These are phyloP conservation scores for Verticillium tricorpus DNA, from an alignment of 2,329 filamentous ascomycete species.

Conservation along the genomic window DNA sequence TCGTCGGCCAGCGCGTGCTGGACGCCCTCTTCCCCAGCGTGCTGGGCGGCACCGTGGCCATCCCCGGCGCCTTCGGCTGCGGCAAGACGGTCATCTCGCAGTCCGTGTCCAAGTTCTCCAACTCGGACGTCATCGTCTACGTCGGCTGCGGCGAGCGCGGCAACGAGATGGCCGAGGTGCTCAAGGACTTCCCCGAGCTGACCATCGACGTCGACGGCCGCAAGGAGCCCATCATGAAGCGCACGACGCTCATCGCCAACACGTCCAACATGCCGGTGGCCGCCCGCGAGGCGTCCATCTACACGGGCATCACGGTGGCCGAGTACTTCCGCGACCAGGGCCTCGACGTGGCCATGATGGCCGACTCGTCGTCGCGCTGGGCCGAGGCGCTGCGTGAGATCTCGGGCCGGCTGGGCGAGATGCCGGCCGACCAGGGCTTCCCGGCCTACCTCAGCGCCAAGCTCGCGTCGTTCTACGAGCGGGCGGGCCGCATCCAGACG, in stretches of 20 bases:
- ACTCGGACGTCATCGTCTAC: slow-evolving; percentile 98
- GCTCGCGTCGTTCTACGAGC: slow-evolving; percentile 98
- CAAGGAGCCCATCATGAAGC: slow-evolving; percentile 99
- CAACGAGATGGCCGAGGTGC: slow-evolving; percentile 99
- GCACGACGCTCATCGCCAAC: slow-evolving; percentile 96
- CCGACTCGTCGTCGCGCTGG: slow-evolving; percentile 96
- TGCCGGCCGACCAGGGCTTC: slow-evolving; percentile 99
- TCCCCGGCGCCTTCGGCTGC: slow-evolving; percentile 96
- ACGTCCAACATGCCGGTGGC: slow-evolving; percentile 99
- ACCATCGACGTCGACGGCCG: slow-evolving; percentile 91
- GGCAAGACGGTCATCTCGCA: slow-evolving; percentile 99
- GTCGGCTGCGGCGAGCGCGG: slow-evolving; percentile 89
- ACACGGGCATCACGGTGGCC: slow-evolving; percentile 89
- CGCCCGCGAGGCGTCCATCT: slow-evolving; percentile 96
- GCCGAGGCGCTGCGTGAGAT: slow-evolving; percentile 98
- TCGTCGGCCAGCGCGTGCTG: slow-evolving; percentile 94
- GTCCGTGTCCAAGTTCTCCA: slow-evolving; percentile 98
- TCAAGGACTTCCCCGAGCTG: slow-evolving; percentile 99
- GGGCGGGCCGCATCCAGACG: slow-evolving; percentile 80
- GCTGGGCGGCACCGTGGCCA: slow-evolving; percentile 95
- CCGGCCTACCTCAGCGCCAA: slow-evolving; percentile 95
- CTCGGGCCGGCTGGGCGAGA: slow-evolving; percentile 96
- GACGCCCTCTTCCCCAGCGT: slow-evolving; percentile 96
- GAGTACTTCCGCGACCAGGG: slow-evolving; percentile 98
- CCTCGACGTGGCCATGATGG: slow-evolving; percentile 99